Evolutionary conservation across 768 basidiomycete species (phyloP).

Genomic region (Amanita inopinata): DNA sequence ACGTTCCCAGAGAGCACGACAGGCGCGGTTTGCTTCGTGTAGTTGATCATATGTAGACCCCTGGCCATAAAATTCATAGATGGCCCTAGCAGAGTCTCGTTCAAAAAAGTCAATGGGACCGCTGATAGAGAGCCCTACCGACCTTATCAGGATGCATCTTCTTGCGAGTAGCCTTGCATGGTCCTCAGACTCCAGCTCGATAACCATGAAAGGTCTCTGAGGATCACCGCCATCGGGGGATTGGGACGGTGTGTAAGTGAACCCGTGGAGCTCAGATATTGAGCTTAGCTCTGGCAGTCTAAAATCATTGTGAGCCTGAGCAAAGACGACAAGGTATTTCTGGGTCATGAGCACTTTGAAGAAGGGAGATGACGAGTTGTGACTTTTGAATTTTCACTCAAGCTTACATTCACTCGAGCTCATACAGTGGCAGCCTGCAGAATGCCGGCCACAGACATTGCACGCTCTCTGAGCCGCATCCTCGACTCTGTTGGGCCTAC

Average conservation of each 20-base stretch:
- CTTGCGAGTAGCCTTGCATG: conserved; percentile 66
- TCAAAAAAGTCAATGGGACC: conserved; percentile 3
- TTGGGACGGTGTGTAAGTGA: conserved; percentile 43
- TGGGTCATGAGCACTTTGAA: conserved; percentile 19
- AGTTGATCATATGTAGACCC: conserved; percentile 62
- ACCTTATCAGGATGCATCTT: conserved; percentile 83
- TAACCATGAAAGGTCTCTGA: conserved; percentile 63
- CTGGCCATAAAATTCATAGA: conserved; percentile 71
- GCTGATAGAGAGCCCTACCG: conserved; percentile 15
- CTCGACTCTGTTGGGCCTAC: conserved; percentile 15
- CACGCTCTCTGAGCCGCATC: conserved; percentile 8
- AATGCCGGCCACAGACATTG: conserved; percentile 18
- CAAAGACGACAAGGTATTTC: conserved; percentile 59
- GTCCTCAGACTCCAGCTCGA: conserved; percentile 58
- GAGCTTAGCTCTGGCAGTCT: conserved; percentile 77
- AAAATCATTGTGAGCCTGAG: conserved; percentile 75
- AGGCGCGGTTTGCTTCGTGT: conserved; percentile 43
- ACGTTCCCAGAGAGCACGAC: conserved; percentile 40
- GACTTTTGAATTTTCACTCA: no score
- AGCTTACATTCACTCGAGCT: no score
- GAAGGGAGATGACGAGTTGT: no score
- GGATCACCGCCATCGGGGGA: conserved; percentile 37
- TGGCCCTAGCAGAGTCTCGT: conserved; percentile 37
- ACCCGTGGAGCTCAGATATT: conserved; percentile 62
- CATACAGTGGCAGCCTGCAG: conserved; percentile 5